Evolutionary conservation across 768 basidiomycete species (phyloP).

Genomic region (Rhizopogon vulgaris): DNA sequence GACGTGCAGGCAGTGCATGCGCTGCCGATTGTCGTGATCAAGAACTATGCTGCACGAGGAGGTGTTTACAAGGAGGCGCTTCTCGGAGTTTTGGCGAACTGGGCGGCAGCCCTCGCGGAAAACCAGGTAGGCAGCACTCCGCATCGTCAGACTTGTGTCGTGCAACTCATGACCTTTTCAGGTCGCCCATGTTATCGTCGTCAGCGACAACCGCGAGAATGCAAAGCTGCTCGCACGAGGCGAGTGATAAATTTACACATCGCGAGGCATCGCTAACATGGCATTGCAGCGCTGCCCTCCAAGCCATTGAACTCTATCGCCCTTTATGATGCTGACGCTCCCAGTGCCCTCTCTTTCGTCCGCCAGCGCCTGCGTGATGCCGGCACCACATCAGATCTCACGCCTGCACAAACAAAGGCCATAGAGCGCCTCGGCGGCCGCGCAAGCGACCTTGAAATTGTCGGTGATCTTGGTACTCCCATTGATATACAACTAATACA

Average conservation of each 20-base stretch:
- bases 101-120: slow-evolving; percentile 80
- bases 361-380: slow-evolving; percentile 66
- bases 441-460: slow-evolving; percentile 82
- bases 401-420: slow-evolving; percentile 44
- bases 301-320: slow-evolving; percentile 77
- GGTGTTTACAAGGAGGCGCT: slow-evolving; percentile 62
- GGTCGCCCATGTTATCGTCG: slow-evolving; percentile 88
- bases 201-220: slow-evolving; percentile 88
- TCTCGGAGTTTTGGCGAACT: slow-evolving; percentile 68
- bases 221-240: slow-evolving; percentile 80
- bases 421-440: slow-evolving; percentile 84
- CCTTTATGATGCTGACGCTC: slow-evolving; percentile 79
- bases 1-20: slow-evolving; percentile 50
- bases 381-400: slow-evolving; percentile 48
- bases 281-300: slow-evolving; percentile 45
- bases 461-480: slow-evolving; percentile 29
- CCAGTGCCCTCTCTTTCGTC: slow-evolving; percentile 76
- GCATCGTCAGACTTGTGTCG: neutral
- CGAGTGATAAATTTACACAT: slow-evolving; percentile 17
- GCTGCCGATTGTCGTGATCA: slow-evolving; percentile 83
- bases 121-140: slow-evolving; percentile 48
- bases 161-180: slow-evolving; percentile 21
- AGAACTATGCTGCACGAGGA: slow-evolving; percentile 62
- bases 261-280: neutral
- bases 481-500: neutral